A percentile compares a stretch with the other conserved stretches of the same genome.
Conservation (phyloP, 495 filamentous ascomycete species). For the Xylaria cubensis region DNA sequence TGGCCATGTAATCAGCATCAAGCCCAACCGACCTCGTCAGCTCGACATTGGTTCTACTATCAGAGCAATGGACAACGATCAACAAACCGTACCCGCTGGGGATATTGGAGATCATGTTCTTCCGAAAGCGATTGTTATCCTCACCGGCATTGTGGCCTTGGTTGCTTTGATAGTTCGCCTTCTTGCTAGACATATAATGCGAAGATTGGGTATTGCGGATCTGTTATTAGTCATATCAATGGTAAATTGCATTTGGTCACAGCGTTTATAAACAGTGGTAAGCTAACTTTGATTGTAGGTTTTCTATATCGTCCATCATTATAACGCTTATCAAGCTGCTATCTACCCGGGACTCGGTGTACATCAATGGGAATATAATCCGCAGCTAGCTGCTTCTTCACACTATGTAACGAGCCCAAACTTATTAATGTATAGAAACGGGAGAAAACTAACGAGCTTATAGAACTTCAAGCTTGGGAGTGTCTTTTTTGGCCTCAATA, state of each 20-base stretch:
- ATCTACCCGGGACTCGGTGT: constrained; percentile 21
- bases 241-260: not conserved
- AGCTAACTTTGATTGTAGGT: constrained; percentile 3
- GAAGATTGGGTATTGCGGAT: constrained; percentile 20
- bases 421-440: not conserved
- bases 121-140: constrained; percentile 15
- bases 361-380: constrained; percentile 18
- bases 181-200: constrained; percentile 7
- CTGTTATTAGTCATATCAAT: constrained; percentile 21
- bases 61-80: constrained; percentile 10
- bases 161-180: constrained; percentile 8
- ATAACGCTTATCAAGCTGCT: constrained; percentile 15
- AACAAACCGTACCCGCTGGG: not conserved
- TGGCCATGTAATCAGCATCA: constrained; percentile 10
- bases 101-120: constrained; percentile 22
- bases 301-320: constrained; percentile 19
- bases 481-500: constrained; percentile 33
- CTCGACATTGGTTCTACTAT: constrained; percentile 8
- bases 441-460: not conserved
- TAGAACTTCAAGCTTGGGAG: constrained; percentile 24
- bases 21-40: not conserved
- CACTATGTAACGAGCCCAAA: constrained; percentile 12
- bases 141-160: constrained; percentile 9
- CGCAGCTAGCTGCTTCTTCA: constrained; percentile 18
- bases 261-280: not conserved